These are phyloP conservation scores for Volvox reticuliferus DNA, from an alignment of 139 green algal genomes.

Conservation along the genomic window DNA sequence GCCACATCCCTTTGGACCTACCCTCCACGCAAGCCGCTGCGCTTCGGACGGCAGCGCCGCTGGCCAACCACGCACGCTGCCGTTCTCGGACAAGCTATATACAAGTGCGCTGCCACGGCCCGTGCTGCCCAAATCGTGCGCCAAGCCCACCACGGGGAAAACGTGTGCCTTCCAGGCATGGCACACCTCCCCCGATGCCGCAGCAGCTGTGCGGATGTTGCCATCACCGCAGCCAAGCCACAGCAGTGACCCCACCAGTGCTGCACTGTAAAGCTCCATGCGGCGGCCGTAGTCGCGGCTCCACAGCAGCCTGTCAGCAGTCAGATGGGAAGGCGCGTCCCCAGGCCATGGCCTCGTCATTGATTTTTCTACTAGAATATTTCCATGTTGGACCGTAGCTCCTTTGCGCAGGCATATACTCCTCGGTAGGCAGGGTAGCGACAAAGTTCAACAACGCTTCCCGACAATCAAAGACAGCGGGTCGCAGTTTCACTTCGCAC, in stretches of 20 bases:
- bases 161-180: slow-evolving; percentile 71
- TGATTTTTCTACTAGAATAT: too few species aligned
- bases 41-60: slow-evolving; percentile 25
- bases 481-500: too few species aligned
- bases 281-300: slow-evolving; percentile 1
- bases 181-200: neutral
- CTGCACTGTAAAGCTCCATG: slow-evolving; percentile 53
- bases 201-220: slow-evolving; percentile 55
- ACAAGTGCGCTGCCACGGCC: slow-evolving; percentile 50
- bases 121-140: slow-evolving; percentile 23
- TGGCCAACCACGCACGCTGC: slow-evolving; percentile 76
- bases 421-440: too few species aligned
- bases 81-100: slow-evolving; percentile 75
- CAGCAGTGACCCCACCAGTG: slow-evolving; percentile 54
- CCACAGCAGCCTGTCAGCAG: slow-evolving; percentile 18
- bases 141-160: slow-evolving; percentile 62
- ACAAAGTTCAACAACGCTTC: too few species aligned
- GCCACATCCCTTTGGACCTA: neutral
- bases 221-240: slow-evolving; percentile 79
- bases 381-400: too few species aligned
- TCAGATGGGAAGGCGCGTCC: too few species aligned
- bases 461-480: too few species aligned
- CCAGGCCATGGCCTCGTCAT: too few species aligned
- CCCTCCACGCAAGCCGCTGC: slow-evolving; percentile 38
- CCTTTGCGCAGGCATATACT: too few species aligned